Evolutionary conservation across 225 moss, liverwort and hornwort species (phyloP), one percentile per base, ranked within the genome.

Genomic region (Sphagnum tenellum): DNA sequence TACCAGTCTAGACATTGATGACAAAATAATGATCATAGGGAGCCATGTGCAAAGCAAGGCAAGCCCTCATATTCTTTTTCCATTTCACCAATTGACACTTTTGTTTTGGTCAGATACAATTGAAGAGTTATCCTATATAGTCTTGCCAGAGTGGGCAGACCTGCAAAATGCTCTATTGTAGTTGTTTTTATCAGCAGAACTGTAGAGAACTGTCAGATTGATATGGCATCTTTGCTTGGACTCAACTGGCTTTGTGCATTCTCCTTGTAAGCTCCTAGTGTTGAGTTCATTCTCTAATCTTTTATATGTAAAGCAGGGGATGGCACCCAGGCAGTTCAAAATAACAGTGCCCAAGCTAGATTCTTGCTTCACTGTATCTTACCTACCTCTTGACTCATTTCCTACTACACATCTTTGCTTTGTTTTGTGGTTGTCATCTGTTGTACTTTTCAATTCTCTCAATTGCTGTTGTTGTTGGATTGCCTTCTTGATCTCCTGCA

Each of bases 311-410:
- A 57, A 60, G 66, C 76, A 89, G 91, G 88, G 81, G 60, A 68
- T 75, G 65, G 46, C 78, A 59, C 83, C 81, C 9, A 84, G 75
- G 68, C 89, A 86, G 63, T 94, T 94, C 72, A 87, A 76, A 71
- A 87, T 94, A 69, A 79, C 81, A 59, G 72, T 94, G 75, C 89
- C 91, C 12, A 94, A 91, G 71, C 73, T 89, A 8, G 74, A 74
- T 58, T 85, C 83, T 44, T 78, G 82, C 66, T 94, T 94, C 14
- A 91, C 91, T 89, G 94, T 91, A 89, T 9, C 29, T 29, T 29
- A 47, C 53, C 47, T n/a, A 29, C 44, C 56, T 47, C 47, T 5
- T 61, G 61, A 13, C 8, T 51, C 47, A 7, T 62, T 8, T 62
- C 9, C 62, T 48, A 62, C 48, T 62, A 62, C 9, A 48, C 9